A percentile compares a stretch with the other conserved stretches of the same genome.
These are phyloP conservation scores for Elongisporangium anandrum DNA, from an alignment of 352 stramenopile species.

Conservation along the genomic window DNA sequence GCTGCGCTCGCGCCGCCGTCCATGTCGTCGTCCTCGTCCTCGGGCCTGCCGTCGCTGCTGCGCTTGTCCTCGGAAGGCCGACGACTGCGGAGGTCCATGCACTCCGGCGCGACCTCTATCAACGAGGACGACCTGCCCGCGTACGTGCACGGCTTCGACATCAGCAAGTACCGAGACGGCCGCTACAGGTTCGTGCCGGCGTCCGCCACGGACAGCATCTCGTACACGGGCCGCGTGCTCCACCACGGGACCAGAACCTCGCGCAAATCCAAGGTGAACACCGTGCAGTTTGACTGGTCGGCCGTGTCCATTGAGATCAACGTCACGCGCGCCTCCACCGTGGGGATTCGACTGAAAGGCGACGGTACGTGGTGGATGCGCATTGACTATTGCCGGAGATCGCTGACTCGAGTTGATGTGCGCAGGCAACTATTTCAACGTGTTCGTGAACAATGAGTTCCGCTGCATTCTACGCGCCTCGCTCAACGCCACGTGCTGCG, in stretches of 20 bases:
- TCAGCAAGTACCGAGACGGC: constrained; percentile 72
- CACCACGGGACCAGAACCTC: constrained; percentile 56
- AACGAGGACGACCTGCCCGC: constrained; percentile 29
- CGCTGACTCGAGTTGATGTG: constrained; percentile 3
- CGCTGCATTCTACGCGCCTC: constrained; percentile 74
- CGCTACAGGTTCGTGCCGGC: constrained; percentile 60
- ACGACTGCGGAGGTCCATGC: constrained; percentile 10
- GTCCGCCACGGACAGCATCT: constrained; percentile 67
- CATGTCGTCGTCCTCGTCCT: constrained; percentile 11
- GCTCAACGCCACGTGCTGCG: constrained; percentile 71
- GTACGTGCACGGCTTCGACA: constrained; percentile 77
- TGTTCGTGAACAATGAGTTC: constrained; percentile 76
- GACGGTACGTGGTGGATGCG: constrained; percentile 38
- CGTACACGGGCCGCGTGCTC: constrained; percentile 67
- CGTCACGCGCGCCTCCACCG: constrained; percentile 47
- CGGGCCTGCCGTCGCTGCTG: constrained; percentile 12
- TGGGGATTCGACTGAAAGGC: constrained; percentile 80
- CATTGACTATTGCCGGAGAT: constrained; percentile 9
- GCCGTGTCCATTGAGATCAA: constrained; percentile 61
- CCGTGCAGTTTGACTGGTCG: constrained; percentile 84
- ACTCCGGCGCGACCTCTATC: constrained; percentile 25
- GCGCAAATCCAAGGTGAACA: constrained; percentile 82
- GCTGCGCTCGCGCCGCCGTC: constrained; percentile 13
- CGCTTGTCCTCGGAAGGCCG: constrained; percentile 14
- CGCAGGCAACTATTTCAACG: constrained; percentile 86